A percentile compares a stretch with the other conserved stretches of the same genome.
phyloP scores from a whole-genome alignment of 176 grass and related monocot genomes.

The Eremochloa ophiuroides region DNA sequence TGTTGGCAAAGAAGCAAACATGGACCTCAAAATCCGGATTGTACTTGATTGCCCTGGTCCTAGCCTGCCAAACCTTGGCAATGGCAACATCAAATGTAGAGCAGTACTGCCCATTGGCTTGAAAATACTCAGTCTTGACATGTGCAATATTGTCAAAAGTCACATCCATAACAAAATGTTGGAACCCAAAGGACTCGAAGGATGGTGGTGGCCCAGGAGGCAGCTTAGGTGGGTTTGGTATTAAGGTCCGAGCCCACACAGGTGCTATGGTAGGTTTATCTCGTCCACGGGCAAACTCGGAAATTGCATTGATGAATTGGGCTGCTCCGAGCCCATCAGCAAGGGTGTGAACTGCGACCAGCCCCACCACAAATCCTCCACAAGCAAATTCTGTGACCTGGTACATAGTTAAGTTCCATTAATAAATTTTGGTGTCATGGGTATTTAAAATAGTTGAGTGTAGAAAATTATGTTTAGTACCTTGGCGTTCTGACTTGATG shows the following conservation, averaged over 20 bases:
- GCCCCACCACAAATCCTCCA: constrained; percentile 55
- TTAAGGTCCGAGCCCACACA: constrained; percentile 32
- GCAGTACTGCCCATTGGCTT: constrained; percentile 42
- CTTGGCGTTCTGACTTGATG: neutral
- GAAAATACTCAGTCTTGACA: constrained; percentile 46
- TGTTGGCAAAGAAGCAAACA: constrained; percentile 72
- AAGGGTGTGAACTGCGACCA: constrained; percentile 58
- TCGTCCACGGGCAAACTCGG: constrained; percentile 42
- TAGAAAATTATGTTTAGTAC: neutral
- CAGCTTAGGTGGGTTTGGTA: constrained; percentile 48
- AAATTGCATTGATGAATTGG: constrained; percentile 57
- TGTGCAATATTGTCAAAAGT: neutral
- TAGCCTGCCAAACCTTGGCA: constrained; percentile 67
- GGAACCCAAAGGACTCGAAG: constrained; percentile 41
- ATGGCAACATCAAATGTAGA: constrained; percentile 65
- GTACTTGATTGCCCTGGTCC: constrained; percentile 42
- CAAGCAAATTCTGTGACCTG: constrained; percentile 64
- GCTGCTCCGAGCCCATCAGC: constrained; percentile 62
- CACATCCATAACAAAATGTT: constrained; percentile 39
- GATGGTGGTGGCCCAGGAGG: constrained; percentile 25
- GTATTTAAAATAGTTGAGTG: neutral
- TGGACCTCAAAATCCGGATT: constrained; percentile 24
- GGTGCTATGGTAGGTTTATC: constrained; percentile 28
- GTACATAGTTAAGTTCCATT: neutral
- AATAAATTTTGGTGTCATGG: neutral